These are phyloP conservation scores for Neurospora pannonica DNA, from an alignment of 495 filamentous ascomycete species.

Conservation along the genomic window DNA sequence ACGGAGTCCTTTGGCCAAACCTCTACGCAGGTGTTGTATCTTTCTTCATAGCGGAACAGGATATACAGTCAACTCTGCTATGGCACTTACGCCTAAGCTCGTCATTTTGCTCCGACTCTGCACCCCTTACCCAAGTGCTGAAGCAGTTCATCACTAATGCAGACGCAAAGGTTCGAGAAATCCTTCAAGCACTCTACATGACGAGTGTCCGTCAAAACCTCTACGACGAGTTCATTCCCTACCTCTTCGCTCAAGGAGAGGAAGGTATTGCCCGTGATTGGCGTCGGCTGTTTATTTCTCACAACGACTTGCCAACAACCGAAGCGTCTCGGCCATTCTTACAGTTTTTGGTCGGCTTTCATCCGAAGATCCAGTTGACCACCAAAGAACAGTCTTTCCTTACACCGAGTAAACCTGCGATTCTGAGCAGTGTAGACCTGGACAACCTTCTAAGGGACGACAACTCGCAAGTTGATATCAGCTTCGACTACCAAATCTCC, in stretches of 20 bases:
- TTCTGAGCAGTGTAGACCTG: neutral
- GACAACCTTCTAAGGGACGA: neutral
- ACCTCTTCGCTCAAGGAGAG: constrained; percentile 40
- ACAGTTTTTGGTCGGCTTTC: constrained; percentile 25
- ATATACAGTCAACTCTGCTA: constrained; percentile 20
- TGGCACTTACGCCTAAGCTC: constrained; percentile 30
- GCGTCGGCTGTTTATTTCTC: constrained; percentile 34
- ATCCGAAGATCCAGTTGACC: constrained; percentile 8
- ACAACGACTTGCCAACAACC: constrained; percentile 23
- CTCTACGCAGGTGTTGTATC: constrained; percentile 25
- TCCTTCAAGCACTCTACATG: constrained; percentile 36
- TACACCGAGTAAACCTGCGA: neutral
- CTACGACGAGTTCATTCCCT: constrained; percentile 52
- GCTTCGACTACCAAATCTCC: constrained; percentile 32
- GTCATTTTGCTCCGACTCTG: constrained; percentile 21
- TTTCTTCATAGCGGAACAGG: constrained; percentile 24
- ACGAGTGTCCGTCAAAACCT: constrained; percentile 45
- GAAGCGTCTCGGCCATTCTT: constrained; percentile 23
- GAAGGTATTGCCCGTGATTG: constrained; percentile 46
- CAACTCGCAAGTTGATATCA: neutral
- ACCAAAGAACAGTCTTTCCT: neutral
- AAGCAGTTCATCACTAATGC: constrained; percentile 21
- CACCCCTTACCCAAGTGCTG: constrained; percentile 21
- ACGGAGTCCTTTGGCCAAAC: constrained; percentile 41
- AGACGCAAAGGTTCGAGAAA: constrained; percentile 15